Evolutionary conservation across 805 yeast species (phyloP).

Genomic region (Wickerhamomyces hampshirensis): DNA sequence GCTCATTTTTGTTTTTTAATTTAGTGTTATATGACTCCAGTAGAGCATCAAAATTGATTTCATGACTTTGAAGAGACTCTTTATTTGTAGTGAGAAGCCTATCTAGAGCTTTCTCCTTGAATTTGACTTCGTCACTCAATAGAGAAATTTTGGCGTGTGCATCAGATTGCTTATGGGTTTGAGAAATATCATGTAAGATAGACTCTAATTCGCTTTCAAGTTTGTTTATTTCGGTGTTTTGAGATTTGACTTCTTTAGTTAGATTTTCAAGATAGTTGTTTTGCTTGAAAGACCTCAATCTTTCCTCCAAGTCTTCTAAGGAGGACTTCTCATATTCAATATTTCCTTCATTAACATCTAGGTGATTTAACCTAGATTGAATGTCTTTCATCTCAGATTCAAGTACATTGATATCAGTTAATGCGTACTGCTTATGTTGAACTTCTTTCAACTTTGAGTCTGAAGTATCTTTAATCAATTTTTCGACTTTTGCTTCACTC

Average conservation of each 20-base stretch:
- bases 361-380: constrained; percentile 32
- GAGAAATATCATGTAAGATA: constrained; percentile 43
- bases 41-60: constrained; percentile 15
- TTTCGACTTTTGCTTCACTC: constrained; percentile 15
- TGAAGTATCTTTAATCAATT: constrained; percentile 16
- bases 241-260: constrained; percentile 31
- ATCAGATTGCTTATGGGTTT: constrained; percentile 55
- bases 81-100: constrained; percentile 26
- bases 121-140: constrained; percentile 33
- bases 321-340: constrained; percentile 41
- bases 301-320: constrained; percentile 34
- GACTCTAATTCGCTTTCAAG: constrained; percentile 47
- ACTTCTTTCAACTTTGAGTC: constrained; percentile 36
- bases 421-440: constrained; percentile 38
- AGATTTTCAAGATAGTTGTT: constrained; percentile 27
- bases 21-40: constrained; percentile 7
- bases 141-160: constrained; percentile 48
- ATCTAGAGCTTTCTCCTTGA: constrained; percentile 27
- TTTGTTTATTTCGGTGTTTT: constrained; percentile 31
- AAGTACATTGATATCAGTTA: constrained; percentile 34
- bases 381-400: constrained; percentile 33
- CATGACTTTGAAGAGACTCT: constrained; percentile 17
- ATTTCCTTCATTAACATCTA: constrained; percentile 40
- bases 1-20: constrained; percentile 1
- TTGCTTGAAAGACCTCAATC: constrained; percentile 29